Conservation (phyloP, 2,329 filamentous ascomycete species). For the Helotiales sp. region DNA sequence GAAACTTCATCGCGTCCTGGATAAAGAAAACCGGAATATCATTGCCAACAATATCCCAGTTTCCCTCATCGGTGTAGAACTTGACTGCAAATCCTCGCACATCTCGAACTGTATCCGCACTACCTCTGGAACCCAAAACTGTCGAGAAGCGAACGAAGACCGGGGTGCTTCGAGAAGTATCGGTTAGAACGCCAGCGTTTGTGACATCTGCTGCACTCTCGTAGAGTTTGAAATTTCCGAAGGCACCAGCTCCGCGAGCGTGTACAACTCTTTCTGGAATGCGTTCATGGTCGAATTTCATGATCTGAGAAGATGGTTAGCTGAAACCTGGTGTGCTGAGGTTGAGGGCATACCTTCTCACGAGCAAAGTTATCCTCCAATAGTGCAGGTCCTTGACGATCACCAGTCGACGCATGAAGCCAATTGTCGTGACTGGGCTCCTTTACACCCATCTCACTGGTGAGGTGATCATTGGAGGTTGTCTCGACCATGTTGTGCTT, state of each 20-base stretch:
- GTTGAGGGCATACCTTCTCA: constrained; percentile 61
- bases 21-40: constrained; percentile 78
- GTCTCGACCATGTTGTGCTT: constrained; percentile 54
- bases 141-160: constrained; percentile 78
- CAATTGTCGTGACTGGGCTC: constrained; percentile 75
- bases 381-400: constrained; percentile 65
- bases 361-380: constrained; percentile 72
- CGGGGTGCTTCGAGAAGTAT: constrained; percentile 65
- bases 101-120: constrained; percentile 80
- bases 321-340: neutral
- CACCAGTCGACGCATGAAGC: constrained; percentile 63
- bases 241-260: constrained; percentile 63
- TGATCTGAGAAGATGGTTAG: constrained; percentile 50
- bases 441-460: constrained; percentile 76
- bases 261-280: constrained; percentile 69
- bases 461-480: constrained; percentile 59
- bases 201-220: constrained; percentile 65
- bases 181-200: constrained; percentile 63
- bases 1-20: constrained; percentile 74
- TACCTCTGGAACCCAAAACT: constrained; percentile 71
- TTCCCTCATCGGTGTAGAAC: constrained; percentile 76
- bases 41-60: constrained; percentile 74
- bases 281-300: constrained; percentile 74
- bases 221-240: constrained; percentile 65
- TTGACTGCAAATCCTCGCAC: constrained; percentile 78